These are phyloP conservation scores for Rhodamnia rubescens DNA, from an alignment of 345 rosid genomes.

Conservation along the genomic window DNA sequence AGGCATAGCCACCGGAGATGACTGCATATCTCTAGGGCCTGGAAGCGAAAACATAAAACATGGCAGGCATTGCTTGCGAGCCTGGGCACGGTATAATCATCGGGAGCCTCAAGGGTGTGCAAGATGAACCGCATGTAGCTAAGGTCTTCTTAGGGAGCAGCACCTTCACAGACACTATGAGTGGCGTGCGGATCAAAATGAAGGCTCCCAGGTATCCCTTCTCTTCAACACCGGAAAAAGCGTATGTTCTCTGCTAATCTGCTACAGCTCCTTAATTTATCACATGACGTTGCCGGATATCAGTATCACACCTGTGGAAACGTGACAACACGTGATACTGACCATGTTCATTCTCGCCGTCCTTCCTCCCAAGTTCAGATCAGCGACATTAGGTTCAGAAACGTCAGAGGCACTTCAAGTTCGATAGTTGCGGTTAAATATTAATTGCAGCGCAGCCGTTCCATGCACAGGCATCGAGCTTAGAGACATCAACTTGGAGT, in stretches of 20 bases:
- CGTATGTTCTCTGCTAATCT: not conserved
- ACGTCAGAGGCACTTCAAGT: slow-evolving; percentile 6
- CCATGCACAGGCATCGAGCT: slow-evolving; percentile 10
- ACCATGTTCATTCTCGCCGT: not conserved
- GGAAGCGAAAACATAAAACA: slow-evolving; percentile 16
- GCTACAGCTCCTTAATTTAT: not conserved
- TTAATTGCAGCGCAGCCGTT: slow-evolving; percentile 4
- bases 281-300: not conserved
- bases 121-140: slow-evolving; percentile 2
- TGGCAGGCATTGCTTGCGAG: slow-evolving; percentile 30
- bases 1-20: slow-evolving; percentile 40
- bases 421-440: slow-evolving; percentile 3
- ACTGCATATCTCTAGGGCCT: slow-evolving; percentile 36
- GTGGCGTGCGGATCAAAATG: slow-evolving; percentile 25
- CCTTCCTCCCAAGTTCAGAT: slow-evolving; percentile 5
- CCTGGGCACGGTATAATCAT: slow-evolving; percentile 33
- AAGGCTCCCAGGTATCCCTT: slow-evolving; percentile 5
- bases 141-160: not conserved
- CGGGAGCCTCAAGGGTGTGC: slow-evolving; percentile 15
- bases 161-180: slow-evolving; percentile 4
- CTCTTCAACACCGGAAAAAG: not conserved
- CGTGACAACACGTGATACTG: not conserved
- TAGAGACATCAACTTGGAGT: slow-evolving; percentile 2
- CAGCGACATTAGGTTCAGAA: not conserved
- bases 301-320: not conserved